Evolutionary conservation across 257 asterid genomes (phyloP), one percentile per base, ranked within the genome.

Genomic region (Solanum gracilifrons): DNA sequence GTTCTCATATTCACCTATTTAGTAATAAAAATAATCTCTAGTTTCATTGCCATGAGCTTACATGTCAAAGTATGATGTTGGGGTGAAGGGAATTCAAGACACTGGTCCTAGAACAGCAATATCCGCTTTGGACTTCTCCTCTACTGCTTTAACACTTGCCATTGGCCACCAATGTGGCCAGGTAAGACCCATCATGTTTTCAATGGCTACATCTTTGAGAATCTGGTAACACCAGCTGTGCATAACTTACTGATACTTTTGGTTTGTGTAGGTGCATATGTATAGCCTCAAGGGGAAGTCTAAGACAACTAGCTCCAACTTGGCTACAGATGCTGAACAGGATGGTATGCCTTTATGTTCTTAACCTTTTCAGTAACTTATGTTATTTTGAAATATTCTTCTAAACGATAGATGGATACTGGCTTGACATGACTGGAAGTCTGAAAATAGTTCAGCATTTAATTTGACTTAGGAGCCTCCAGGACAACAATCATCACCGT

Each of bases 131-230:
- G 98, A 93, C 83, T 93, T 95, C 85, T 95, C 92, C 89, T 89
- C 92, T 87, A 87, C 90, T 69, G 90, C 89, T 92, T 93, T 91
- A 87, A 90, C 92, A 89, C 89, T 97, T 91, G 98, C 99, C 86
- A 74, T 93, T 91, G 99, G 99, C 88, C 95, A 96, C 73, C 96
- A 94, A 90, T 86, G 82, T 91, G 99, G 99, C 89, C 90, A 87
- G 93, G 99, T 97, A 95, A 92, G 95, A 89, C 83, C 84, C 21
- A 25, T 51, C 84, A 86, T 55, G 72, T 43, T 73, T 73, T 37
- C 48, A 48, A 46, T 37, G n/a, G 8, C 46, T 69, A 33, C 85
- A 43, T 39, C 84, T 87, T 27, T 37, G 66, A 82, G 12, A n/a
- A 74, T 23, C 79, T 15, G n/a, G 71, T 60, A 73, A 62, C 82